Evolutionary conservation across 371 early-diverging fungal genomes (phyloP).

Genomic region (Apophysomyces variabilis): DNA sequence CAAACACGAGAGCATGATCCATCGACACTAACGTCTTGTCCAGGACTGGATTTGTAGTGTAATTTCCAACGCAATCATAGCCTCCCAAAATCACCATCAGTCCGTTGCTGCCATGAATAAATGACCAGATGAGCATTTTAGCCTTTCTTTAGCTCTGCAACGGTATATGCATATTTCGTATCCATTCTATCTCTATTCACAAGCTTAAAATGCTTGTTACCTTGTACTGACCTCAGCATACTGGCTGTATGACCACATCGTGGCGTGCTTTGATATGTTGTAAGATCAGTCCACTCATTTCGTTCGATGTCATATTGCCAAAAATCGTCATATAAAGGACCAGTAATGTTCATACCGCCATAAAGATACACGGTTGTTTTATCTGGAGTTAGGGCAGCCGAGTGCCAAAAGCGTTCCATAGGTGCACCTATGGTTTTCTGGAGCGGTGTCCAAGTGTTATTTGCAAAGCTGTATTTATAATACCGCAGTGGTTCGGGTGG

Average conservation of each 20-base stretch:
- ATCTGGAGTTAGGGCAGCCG: constrained; percentile 15
- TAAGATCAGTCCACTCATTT: constrained; percentile 24
- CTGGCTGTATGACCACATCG: constrained; percentile 43
- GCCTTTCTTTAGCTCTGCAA: neutral
- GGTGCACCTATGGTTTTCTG: constrained; percentile 27
- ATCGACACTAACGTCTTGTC: constrained; percentile 23
- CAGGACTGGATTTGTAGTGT: constrained; percentile 14
- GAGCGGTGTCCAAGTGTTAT: constrained; percentile 30
- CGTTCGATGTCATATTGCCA: constrained; percentile 27
- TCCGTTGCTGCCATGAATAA: constrained; percentile 25
- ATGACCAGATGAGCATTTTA: neutral
- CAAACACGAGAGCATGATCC: constrained; percentile 24
- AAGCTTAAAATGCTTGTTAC: neutral
- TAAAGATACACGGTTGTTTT: constrained; percentile 20
- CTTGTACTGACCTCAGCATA: constrained; percentile 29
- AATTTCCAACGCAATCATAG: constrained; percentile 28
- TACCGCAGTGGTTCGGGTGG: constrained; percentile 34
- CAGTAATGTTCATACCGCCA: constrained; percentile 39
- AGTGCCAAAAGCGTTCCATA: constrained; percentile 38
- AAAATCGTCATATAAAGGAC: constrained; percentile 24
- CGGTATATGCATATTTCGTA: neutral
- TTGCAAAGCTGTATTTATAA: constrained; percentile 23
- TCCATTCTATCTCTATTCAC: too few species aligned
- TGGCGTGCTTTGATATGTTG: neutral
- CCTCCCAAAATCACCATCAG: constrained; percentile 37